Evolutionary conservation across 805 yeast species (phyloP), one percentile per base, ranked within the genome.

Genomic region (Kodamaea laetipori): DNA sequence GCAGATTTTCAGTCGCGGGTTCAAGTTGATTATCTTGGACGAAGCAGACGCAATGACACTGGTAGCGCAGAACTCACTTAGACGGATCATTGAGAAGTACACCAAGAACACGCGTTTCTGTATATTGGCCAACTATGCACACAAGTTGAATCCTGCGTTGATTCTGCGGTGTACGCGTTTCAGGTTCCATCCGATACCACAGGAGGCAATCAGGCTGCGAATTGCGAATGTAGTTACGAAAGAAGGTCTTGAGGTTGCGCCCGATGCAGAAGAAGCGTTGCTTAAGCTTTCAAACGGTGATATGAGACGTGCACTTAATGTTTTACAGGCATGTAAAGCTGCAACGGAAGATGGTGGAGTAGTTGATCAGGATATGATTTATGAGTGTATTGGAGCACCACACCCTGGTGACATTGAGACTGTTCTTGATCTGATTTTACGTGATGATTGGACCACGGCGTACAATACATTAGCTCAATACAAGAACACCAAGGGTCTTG

Each of bases 41-140:
- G 98, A 92, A 68, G 97, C 97, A 0, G 97, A 86, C 64, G 88
- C 94, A n/a, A 86, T 86, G 95, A 85, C 94, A 1, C 81, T 83
- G 46, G 89, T 82, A 19, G 94, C 95, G 1, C 94, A 86, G 60
- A 86, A 87, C 60, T 90, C 94, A 1, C 68, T 86, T 50, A 76
- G 95, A 66, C 69, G 95, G 54, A 81, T 84, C 56, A 92, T 92
- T 60, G 98, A 92, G 61, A 89, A 86, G 59, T 92, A 90, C 60
- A 89, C 97, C 16, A 86, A 88, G 56, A 90, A 90, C 63, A 89
- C 97, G n/a, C 76, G 98, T 50, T 92, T 92, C 63, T 90, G 97
- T 67, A 89, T 94, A 36, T 72, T 94, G 57, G 98, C 99, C 37
- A 94, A 94, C 63, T 94, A 94, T 68, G 83, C 97, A 2, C 97